phyloP scores from a whole-genome alignment of 768 basidiomycete species.

The Dioszegia aurantiaca region DNA sequence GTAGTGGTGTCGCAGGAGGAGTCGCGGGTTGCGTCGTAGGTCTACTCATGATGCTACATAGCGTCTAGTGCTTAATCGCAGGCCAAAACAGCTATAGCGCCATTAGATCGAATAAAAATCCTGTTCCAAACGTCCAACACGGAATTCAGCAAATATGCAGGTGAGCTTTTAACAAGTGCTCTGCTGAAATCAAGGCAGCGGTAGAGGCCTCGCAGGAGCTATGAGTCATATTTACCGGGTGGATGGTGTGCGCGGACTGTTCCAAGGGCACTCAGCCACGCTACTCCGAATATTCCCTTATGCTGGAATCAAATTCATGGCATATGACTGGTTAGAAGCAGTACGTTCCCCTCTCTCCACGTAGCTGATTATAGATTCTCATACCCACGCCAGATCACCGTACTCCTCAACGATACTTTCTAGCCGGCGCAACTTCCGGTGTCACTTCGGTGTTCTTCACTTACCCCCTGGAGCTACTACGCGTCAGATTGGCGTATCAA shows the following conservation, averaged over 20 bases:
- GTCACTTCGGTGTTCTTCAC: constrained; percentile 84
- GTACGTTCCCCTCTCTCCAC: constrained; percentile 55
- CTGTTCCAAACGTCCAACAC: constrained; percentile 96
- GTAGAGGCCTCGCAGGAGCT: constrained; percentile 78
- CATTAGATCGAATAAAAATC: constrained; percentile 96
- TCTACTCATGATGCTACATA: constrained; percentile 26
- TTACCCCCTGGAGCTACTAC: constrained; percentile 91
- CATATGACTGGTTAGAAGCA: constrained; percentile 81
- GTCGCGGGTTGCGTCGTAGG: constrained; percentile 88
- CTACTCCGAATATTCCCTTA: constrained; percentile 93
- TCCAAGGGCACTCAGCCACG: constrained; percentile 95
- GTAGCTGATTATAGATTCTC: constrained; percentile 59
- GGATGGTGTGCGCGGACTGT: constrained; percentile 70
- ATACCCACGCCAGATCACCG: constrained; percentile 80
- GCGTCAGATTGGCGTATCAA: constrained; percentile 91
- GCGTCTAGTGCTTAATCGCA: constrained; percentile 45
- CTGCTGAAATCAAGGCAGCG: constrained; percentile 63
- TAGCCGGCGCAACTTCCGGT: constrained; percentile 83
- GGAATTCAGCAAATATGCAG: constrained; percentile 89
- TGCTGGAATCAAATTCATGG: constrained; percentile 94
- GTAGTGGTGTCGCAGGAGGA: constrained; percentile 87
- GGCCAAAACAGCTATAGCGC: constrained; percentile 94
- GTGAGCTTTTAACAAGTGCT: constrained; percentile 57
- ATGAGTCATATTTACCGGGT: constrained; percentile 62
- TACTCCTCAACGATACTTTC: constrained; percentile 73